Conservation (phyloP, 768 basidiomycete genomes). For the Inosperma sp. region DNA sequence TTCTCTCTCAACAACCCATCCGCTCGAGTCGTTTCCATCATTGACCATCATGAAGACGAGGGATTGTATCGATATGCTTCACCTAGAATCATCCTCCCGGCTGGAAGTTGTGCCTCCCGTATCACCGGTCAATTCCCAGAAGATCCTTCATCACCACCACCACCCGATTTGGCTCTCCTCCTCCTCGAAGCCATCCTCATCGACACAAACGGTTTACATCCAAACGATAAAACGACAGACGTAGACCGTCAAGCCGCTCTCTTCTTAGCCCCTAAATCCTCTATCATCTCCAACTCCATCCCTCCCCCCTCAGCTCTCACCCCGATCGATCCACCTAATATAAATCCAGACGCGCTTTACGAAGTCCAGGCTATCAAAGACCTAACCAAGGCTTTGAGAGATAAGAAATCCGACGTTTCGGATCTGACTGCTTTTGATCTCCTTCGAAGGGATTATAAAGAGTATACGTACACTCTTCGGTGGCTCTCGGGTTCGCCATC, state of each 20-base stretch:
- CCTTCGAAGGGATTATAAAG: conserved; percentile 93
- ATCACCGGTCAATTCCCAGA: conserved; percentile 36
- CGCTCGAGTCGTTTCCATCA: conserved; percentile 62
- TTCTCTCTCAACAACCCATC: conserved; percentile 44
- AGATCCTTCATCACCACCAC: conserved; percentile 40
- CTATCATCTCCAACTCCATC: conserved; percentile 61
- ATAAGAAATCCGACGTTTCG: conserved; percentile 64
- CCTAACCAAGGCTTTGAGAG: conserved; percentile 44
- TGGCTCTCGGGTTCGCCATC: conserved; percentile 33
- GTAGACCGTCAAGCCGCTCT: conserved; percentile 61
- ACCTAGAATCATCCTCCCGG: conserved; percentile 64
- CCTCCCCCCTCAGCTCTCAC: conserved; percentile 50
- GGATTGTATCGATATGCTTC: conserved; percentile 52
- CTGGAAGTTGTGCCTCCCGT: conserved; percentile 78
- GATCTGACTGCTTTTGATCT: conserved; percentile 70
- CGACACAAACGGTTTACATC: conserved; percentile 79
- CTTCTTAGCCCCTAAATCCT: conserved; percentile 53
- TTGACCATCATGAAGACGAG: conserved; percentile 95
- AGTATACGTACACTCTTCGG: conserved; percentile 55
- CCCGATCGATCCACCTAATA: conserved; percentile 24
- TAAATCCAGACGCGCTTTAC: conserved; percentile 31
- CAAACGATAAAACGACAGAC: conserved; percentile 68
- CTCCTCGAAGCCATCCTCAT: conserved; percentile 77
- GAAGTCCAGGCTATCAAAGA: conserved; percentile 42
- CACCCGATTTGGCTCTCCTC: conserved; percentile 68